Evolutionary conservation across 352 stramenopile genomes (phyloP), one percentile per base, ranked within the genome.

Genomic region (Phytophthora citricola): DNA sequence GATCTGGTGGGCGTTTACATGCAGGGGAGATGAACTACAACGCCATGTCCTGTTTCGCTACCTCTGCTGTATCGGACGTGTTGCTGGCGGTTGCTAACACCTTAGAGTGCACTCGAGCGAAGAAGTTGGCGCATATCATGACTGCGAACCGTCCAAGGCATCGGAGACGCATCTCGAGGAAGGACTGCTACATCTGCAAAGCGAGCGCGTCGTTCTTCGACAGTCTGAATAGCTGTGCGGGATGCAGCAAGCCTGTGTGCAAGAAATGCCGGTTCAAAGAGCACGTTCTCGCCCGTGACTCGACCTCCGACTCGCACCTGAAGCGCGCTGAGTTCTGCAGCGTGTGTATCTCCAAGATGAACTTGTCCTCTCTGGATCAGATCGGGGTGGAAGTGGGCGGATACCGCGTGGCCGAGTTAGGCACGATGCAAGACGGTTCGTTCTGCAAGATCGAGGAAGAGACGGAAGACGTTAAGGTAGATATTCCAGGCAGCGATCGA

Each of bases 1-100:
- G 17, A 39, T 32, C 36, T 62, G 26, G 31, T 80, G 39, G 63
- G 69, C 39, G 45, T 74, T n/a, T 70, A 65, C 54, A 70, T 70
- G 62, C 46, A 56, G 6, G 62, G 2, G 47, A 63, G 2, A 52
- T 60, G 22, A 39, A 63, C 22, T 29, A 17, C 45, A 40, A 3
- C 29, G 24, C 46, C 5, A 11, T 53, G 7, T 41, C 46, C 27
- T 53, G 11, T 20, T 53, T 53, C 46, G 46, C n/a, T 4, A 40
- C 14, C 1, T n/a, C 11, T 27, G 46, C 46, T 7, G 46, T 53
- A 5, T 53, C 46, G 7, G 46, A 77, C 14, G 20, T 67, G 4
- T n/a, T 67, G 20, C 12, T 71, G 27, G 43, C 57, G 8, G 41
- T 66, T 5, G 50, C 27, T 14, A 63, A 60, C n/a, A 38, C 38